Evolutionary conservation across 106 monocot species (phyloP), one percentile per base, ranked within the genome.

Genomic region (Phalaenopsis equestris): DNA sequence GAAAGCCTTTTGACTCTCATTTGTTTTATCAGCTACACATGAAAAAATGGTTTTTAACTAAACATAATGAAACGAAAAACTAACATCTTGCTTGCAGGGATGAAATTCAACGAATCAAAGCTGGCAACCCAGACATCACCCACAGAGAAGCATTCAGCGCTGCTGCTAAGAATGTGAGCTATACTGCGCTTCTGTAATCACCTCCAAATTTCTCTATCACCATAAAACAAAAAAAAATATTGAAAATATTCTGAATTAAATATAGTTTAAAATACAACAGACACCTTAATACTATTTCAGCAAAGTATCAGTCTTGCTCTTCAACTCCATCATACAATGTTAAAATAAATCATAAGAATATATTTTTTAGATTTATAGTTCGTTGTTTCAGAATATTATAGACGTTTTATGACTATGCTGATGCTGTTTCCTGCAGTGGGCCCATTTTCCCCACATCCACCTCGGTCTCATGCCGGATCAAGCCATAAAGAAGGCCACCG

Each of bases 101-200:
- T 70, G 95, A 95, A 86, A 95, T 95, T 86, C 95, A 95, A 84
- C 86, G 95, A 55, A 95, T 95, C 79, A 95, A 95, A 80, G 95
- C 93, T 16, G 93, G 85, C 24, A 95, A 95, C 67, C 95, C 95
- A 8, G 95, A 95, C 83, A 95, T 93, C 73, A 95, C 85, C 79
- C 95, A 95, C 86, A 86, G 92, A 80, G 95, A 95, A 73, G 95
- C 95, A 83, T 95, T 95, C 93, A 95, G 95, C 42, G 93, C 95
- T 8, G 95, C 95, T 39, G 95, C 95, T 30, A 95, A 95, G 89
- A 95, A 95, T 75, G 95, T 95, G 86, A 85, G 56, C 42, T 2
- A 12, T 5, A 41, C 14, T 52, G 14, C 42, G 14, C 24, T 77
- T 70, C 42, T n/a, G 8, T 8, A 41, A 17, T 56, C 56, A 42